Evolutionary conservation across 768 basidiomycete genomes (phyloP), one percentile per base, ranked within the genome.

Genomic region (Cystobasidium tubakii): DNA sequence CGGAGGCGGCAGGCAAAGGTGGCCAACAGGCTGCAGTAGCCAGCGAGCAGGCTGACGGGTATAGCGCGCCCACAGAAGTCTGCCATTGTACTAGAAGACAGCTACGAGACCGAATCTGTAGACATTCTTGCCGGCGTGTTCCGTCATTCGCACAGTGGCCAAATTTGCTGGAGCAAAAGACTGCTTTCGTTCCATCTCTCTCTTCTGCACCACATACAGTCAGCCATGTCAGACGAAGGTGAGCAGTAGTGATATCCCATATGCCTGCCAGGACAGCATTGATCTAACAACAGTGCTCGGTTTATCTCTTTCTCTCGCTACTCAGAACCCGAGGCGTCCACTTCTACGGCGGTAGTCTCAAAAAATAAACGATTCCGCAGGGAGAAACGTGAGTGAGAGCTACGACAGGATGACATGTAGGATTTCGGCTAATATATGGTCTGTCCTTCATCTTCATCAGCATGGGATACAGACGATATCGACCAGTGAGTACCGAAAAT

Each of bases 401-500:
- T 21, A 17, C 23, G 39, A 21, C 12, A n/a, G 17, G 1, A 27
- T 0, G 2, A 4, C 33, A 36, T 0, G 4, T 15, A 53, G 25
- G 23, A 12, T 29, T 65, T 62, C 25, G 25, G 15, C 44, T 46
- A 29, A 29, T 54, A n/a, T 17, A 33, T 31, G 10, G 13, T 15
- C 69, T 10, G 62, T 33, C 64, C 39, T 63, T 80, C 75, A 62
- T 71, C 36, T 74, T 66, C 78, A 34, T 57, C 75, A 97, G 95
- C 94, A 79, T 98, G 95, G 95, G 95, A 98, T 80, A 97, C 94
- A 54, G 94, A 97, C 81, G 95, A 96, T 78, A 92, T 97, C 82
- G 91, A 97, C 85, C 94, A 96, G 92, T 95, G 81, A 88, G 92
- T 81, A 4, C 23, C 27, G 29, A 50, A 50, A 50, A 50, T 50